phyloP scores from a whole-genome alignment of 495 filamentous ascomycete genomes.

The Hypoxylon crocopeplum region DNA sequence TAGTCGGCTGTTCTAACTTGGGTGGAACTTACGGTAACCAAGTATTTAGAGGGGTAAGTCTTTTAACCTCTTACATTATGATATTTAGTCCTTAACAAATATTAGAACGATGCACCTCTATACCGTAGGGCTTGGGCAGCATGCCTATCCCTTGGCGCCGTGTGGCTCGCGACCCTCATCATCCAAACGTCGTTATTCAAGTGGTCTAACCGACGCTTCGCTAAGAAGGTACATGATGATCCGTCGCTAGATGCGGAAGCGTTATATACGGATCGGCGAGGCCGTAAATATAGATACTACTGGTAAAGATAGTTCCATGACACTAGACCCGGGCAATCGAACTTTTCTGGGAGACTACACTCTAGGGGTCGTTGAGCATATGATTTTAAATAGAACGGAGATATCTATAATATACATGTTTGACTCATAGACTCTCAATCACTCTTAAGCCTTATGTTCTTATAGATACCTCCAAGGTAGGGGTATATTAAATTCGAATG shows the following conservation, averaged over 20 bases:
- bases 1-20: conserved; percentile 26
- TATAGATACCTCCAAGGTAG: too few species aligned
- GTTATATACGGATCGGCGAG: conserved; percentile 21
- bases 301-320: too few species aligned
- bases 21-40: conserved; percentile 30
- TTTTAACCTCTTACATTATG: background rate
- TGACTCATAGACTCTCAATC: too few species aligned
- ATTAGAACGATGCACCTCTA: conserved; percentile 23
- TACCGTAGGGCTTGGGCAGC: conserved; percentile 28
- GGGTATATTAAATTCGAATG: too few species aligned
- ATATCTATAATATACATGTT: too few species aligned
- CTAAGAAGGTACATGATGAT: conserved; percentile 12
- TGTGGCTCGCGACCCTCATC: conserved; percentile 21
- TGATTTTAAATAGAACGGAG: too few species aligned
- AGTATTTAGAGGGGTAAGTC: conserved; percentile 28
- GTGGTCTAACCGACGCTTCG: conserved; percentile 25
- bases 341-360: too few species aligned
- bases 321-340: too few species aligned
- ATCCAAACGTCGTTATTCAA: conserved; percentile 21
- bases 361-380: too few species aligned
- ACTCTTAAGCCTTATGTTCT: too few species aligned
- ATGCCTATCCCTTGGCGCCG: conserved; percentile 21
- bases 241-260: conserved; percentile 14
- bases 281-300: conserved; percentile 21
- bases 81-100: background rate